phyloP scores from a whole-genome alignment of 1,139 yeast genomes.

The Zygoascus hellenicus region DNA sequence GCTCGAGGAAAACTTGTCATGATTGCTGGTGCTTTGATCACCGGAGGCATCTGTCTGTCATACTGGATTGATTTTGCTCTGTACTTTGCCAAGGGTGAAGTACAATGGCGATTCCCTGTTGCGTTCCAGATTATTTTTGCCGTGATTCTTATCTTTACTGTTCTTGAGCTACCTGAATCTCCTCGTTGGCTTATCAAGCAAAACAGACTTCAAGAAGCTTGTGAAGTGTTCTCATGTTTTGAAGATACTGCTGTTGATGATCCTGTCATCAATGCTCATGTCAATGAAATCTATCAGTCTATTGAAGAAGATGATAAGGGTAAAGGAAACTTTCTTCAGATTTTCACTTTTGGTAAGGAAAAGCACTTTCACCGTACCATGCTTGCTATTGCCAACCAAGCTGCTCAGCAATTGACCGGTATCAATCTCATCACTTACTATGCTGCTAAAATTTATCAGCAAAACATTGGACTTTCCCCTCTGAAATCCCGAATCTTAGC shows the following conservation, averaged over 20 bases:
- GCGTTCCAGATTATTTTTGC: slow-evolving; percentile 31
- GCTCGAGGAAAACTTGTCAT: slow-evolving; percentile 66
- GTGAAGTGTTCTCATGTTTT: slow-evolving; percentile 42
- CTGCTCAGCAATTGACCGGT: slow-evolving; percentile 68
- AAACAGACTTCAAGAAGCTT: slow-evolving; percentile 42
- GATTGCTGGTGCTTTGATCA: slow-evolving; percentile 65
- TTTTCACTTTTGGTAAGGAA: slow-evolving; percentile 23
- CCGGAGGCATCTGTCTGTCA: slow-evolving; percentile 65
- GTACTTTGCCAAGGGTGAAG: slow-evolving; percentile 40
- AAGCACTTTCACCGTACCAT: slow-evolving; percentile 43
- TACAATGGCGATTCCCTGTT: slow-evolving; percentile 43
- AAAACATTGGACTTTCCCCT: slow-evolving; percentile 38
- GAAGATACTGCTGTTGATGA: slow-evolving; percentile 35
- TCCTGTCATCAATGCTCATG: slow-evolving; percentile 18
- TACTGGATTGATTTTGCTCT: slow-evolving; percentile 65
- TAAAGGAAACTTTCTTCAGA: slow-evolving; percentile 14
- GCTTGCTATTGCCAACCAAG: slow-evolving; percentile 47
- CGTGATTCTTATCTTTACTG: slow-evolving; percentile 12
- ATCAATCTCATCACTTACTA: slow-evolving; percentile 50
- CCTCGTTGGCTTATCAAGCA: slow-evolving; percentile 44
- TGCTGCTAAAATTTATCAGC: slow-evolving; percentile 40
- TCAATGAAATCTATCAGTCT: slow-evolving; percentile 26
- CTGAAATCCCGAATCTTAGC: slow-evolving; percentile 39
- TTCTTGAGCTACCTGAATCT: slow-evolving; percentile 39
- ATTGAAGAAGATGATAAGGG: slow-evolving; percentile 18